Base-by-base conservation (phyloP, 148 eudicot species). In the Camellia japonica region DNA sequence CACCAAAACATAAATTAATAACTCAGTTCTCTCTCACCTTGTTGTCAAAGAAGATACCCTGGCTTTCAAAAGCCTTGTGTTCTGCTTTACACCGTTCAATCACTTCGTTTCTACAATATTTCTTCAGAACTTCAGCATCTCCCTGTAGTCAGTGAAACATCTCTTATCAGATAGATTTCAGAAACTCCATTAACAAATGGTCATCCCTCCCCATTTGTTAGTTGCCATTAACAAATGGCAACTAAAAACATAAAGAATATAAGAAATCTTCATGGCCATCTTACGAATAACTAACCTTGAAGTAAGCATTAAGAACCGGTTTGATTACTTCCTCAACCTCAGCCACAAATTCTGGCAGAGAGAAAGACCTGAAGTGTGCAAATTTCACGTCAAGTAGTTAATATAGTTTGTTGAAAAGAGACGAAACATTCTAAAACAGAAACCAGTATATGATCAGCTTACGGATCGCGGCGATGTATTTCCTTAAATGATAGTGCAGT, bases 381-480 rank as follows among this genome's bases (percentile, higher is more conserved):
- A 64, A 4, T 44, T 67, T 67, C 18, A 10, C 0, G 46, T 71
- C 10, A 71, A 46, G 49, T 11, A 38, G 47, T 62, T 38, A 60
- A 49, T 19, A 65, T 19, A 65, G 20, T 16, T 11, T 6, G 13
- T 7, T 43, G 42, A 38, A 20, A 14, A 62, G 19, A 38, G 52
- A 68, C 16, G 18, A 18, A 68, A 60, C 0, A 9, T n/a, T 20
- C 6, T 5, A 73, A 61, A 44, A 14, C 43, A 10, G 44, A 79
- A 65, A 46, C 20, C 30, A 47, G 46, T 78, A 47, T 15, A 76
- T 52, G 51, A 43, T 4, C 63, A 23, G 82, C 93, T 75, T 90
- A 96, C 99, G 93, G 99, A 80, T 96, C 99, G 72, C 98, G 92
- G 59, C 90, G 91, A 41, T 94, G 94, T 67, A 96, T 96, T 85